phyloP scores from a whole-genome alignment of 2,329 filamentous ascomycete species.

The Chaetomiaceae sp. region DNA sequence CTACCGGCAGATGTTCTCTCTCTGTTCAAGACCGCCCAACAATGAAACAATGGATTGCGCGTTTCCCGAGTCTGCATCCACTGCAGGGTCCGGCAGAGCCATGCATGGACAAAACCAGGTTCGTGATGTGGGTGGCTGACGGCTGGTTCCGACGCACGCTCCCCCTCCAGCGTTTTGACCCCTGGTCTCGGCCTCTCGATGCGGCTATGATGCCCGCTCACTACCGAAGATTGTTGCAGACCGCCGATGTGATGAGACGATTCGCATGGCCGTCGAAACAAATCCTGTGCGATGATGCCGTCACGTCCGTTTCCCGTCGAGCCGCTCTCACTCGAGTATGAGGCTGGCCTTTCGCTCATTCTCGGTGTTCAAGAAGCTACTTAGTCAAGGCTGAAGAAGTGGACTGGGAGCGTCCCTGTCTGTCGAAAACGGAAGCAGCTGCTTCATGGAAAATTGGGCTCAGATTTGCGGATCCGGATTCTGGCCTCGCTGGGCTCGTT shows the following conservation, averaged over 20 bases:
- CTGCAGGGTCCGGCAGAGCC: neutral
- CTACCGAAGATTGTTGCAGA: neutral
- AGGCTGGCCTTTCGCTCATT: too few species aligned
- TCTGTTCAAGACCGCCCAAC: too few species aligned
- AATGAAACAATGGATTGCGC: too few species aligned
- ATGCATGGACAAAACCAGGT: neutral
- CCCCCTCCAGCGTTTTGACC: neutral
- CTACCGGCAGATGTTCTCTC: too few species aligned
- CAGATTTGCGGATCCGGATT: neutral
- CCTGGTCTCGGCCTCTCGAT: neutral
- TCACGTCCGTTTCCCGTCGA: too few species aligned
- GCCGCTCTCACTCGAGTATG: too few species aligned
- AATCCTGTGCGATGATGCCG: neutral
- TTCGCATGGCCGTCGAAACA: constrained; percentile 3
- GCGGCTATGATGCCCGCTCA: neutral
- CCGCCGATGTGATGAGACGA: neutral
- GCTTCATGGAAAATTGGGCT: neutral
- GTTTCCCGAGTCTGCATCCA: too few species aligned
- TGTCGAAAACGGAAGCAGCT: too few species aligned
- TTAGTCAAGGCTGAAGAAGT: too few species aligned
- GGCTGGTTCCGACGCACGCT: neutral
- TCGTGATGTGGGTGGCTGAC: neutral
- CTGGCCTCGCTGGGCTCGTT: too few species aligned
- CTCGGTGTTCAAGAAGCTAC: too few species aligned
- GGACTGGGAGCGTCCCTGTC: too few species aligned